Evolutionary conservation across 139 green algal genomes (phyloP).

Genomic region (Chlamydomonas applanata): DNA sequence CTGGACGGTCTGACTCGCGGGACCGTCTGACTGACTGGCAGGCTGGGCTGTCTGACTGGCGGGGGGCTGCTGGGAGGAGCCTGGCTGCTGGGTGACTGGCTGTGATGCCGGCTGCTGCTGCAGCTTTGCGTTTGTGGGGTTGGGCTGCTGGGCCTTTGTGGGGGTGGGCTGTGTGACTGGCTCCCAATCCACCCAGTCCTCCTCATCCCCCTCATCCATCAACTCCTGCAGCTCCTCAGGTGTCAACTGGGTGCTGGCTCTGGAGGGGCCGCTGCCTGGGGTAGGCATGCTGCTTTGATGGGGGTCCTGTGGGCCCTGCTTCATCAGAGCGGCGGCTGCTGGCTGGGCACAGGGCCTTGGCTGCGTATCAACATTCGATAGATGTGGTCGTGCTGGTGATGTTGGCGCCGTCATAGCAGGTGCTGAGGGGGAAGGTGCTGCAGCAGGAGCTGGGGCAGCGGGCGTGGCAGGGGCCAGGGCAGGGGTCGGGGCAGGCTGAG

Average conservation of each 20-base stretch:
- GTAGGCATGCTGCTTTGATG: constrained; percentile 1
- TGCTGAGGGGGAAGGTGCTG: not conserved
- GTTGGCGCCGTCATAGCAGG: not conserved
- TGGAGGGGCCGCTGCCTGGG: not conserved
- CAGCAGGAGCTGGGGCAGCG: too few species aligned
- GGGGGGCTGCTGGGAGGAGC: not conserved
- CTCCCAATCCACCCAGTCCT: constrained; percentile 9
- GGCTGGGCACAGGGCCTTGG: too few species aligned
- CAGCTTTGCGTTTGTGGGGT: too few species aligned
- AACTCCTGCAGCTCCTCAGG: not conserved
- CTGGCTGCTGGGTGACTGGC: not conserved
- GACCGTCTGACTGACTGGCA: too few species aligned
- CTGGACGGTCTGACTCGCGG: not conserved
- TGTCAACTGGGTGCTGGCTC: not conserved
- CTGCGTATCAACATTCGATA: too few species aligned
- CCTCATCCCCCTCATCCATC: constrained; percentile 9
- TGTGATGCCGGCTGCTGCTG: not conserved
- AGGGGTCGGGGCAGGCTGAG: not conserved
- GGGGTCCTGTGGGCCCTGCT: not conserved
- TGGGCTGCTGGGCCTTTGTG: not conserved
- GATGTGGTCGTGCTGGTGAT: not conserved
- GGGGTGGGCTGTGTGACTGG: not conserved
- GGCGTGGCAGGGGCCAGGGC: not conserved
- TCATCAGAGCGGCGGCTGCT: too few species aligned
- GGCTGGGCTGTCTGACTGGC: not conserved